phyloP scores from a whole-genome alignment of 2,329 filamentous ascomycete species.

The Xylaria sp. region DNA sequence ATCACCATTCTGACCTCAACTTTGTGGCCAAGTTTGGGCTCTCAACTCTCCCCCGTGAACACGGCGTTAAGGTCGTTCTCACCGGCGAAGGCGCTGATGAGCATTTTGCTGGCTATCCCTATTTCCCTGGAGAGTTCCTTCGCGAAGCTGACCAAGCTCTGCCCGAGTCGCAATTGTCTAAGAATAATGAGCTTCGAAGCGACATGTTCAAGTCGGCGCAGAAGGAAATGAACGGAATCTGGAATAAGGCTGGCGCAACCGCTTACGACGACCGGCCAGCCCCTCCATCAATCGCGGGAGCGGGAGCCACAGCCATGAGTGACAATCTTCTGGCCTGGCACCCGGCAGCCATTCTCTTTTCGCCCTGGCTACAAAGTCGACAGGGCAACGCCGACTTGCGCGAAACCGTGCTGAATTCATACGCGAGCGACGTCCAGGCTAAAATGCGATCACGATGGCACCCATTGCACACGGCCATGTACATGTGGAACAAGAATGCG shows the following conservation, averaged over 20 bases:
- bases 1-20: slow-evolving; percentile 56
- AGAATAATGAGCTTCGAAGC: slow-evolving; percentile 20
- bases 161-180: slow-evolving; percentile 24
- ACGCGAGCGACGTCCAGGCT: slow-evolving; percentile 5
- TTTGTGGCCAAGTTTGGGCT: slow-evolving; percentile 59
- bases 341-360: not conserved
- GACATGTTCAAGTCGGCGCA: too few species aligned
- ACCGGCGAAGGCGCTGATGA: slow-evolving; percentile 39
- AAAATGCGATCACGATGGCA: slow-evolving; percentile 33
- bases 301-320: not conserved
- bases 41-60: slow-evolving; percentile 53
- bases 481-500: slow-evolving; percentile 34
- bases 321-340: slow-evolving; percentile 6
- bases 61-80: slow-evolving; percentile 52
- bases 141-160: slow-evolving; percentile 28
- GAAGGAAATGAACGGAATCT: slow-evolving; percentile 4
- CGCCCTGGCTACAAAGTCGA: slow-evolving; percentile 4
- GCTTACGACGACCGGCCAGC: not conserved
- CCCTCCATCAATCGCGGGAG: not conserved
- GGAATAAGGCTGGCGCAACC: too few species aligned
- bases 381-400: not conserved
- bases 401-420: not conserved
- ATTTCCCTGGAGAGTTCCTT: slow-evolving; percentile 34
- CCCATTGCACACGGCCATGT: slow-evolving; percentile 34
- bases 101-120: slow-evolving; percentile 37